A percentile compares a stretch with the other conserved stretches of the same genome.
Conservation (phyloP, 495 filamentous ascomycete genomes). For the Pseudevernia furfuracea region DNA sequence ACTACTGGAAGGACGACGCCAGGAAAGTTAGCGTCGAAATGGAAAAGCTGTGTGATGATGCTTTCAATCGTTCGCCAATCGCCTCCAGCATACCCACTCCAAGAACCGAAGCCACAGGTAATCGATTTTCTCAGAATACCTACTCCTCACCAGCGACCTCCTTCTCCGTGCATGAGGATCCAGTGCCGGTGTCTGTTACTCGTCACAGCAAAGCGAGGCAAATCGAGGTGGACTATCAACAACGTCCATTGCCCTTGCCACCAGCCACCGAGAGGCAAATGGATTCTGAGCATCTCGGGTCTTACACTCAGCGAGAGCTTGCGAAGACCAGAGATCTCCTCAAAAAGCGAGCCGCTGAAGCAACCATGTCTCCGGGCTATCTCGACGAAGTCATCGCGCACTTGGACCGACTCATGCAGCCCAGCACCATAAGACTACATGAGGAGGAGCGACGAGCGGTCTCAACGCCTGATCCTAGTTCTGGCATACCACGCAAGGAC, state of each 20-base stretch:
- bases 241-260: conserved; percentile 24
- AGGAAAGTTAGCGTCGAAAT: conserved; percentile 60
- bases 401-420: conserved; percentile 54
- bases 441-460: conserved; percentile 37
- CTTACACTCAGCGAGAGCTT: conserved; percentile 45
- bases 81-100: conserved; percentile 41
- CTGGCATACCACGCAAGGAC: conserved; percentile 23
- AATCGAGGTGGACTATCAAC: conserved; percentile 12
- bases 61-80: conserved; percentile 68
- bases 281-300: conserved; percentile 34
- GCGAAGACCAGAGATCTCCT: conserved; percentile 51
- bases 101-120: conserved; percentile 33
- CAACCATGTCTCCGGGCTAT: conserved; percentile 37
- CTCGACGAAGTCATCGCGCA: conserved; percentile 54
- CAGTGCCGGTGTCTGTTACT: conserved; percentile 3
- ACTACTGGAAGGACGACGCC: conserved; percentile 53
- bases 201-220: conserved; percentile 13
- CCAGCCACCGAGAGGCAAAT: conserved; percentile 18
- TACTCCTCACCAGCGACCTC: conserved; percentile 50
- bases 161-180: conserved; percentile 34
- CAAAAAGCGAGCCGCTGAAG: conserved; percentile 40
- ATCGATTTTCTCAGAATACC: conserved; percentile 32
- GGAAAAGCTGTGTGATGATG: conserved; percentile 65
- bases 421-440: conserved; percentile 31
- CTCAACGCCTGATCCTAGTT: conserved; percentile 49